phyloP scores from a whole-genome alignment of 1,284 basidiomycete genomes.

The Ganoderma multipileum region DNA sequence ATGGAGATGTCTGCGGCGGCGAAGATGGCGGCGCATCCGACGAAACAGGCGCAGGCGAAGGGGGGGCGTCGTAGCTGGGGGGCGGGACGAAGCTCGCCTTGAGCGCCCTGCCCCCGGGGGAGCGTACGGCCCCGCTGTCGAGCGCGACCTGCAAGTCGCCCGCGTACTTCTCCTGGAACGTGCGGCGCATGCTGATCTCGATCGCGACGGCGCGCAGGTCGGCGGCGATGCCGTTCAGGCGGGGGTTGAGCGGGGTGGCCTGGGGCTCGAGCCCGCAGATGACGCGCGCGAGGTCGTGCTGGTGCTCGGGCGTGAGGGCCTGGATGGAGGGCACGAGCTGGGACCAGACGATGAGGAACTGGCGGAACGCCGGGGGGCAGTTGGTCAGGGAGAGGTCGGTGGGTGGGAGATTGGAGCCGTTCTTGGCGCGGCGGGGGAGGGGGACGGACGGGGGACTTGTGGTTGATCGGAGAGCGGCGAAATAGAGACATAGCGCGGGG shows the following conservation, averaged over 20 bases:
- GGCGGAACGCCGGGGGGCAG: slow-evolving; percentile 65
- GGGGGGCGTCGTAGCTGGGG: slow-evolving; percentile 60
- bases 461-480: slow-evolving; percentile 68
- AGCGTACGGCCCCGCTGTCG: slow-evolving; percentile 55
- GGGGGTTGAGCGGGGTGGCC: slow-evolving; percentile 43
- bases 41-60: slow-evolving; percentile 9
- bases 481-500: slow-evolving; percentile 72
- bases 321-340: slow-evolving; percentile 71
- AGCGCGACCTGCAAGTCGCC: slow-evolving; percentile 78
- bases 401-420: slow-evolving; percentile 38
- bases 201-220: slow-evolving; percentile 81
- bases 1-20: slow-evolving; percentile 15
- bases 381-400: slow-evolving; percentile 58
- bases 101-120: slow-evolving; percentile 38
- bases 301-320: slow-evolving; percentile 60
- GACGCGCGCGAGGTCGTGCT: slow-evolving; percentile 81
- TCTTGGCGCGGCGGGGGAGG: slow-evolving; percentile 52
- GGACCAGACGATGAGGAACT: slow-evolving; percentile 78
- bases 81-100: slow-evolving; percentile 77
- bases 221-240: slow-evolving; percentile 68
- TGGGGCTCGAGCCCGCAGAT: slow-evolving; percentile 71
- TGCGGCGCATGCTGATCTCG: slow-evolving; percentile 80
- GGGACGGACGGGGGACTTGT: slow-evolving; percentile 69
- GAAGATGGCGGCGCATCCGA: slow-evolving; percentile 19
- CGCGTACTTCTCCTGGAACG: slow-evolving; percentile 80